phyloP scores from a whole-genome alignment of 257 asterid genomes.

The Salvia hispanica region DNA sequence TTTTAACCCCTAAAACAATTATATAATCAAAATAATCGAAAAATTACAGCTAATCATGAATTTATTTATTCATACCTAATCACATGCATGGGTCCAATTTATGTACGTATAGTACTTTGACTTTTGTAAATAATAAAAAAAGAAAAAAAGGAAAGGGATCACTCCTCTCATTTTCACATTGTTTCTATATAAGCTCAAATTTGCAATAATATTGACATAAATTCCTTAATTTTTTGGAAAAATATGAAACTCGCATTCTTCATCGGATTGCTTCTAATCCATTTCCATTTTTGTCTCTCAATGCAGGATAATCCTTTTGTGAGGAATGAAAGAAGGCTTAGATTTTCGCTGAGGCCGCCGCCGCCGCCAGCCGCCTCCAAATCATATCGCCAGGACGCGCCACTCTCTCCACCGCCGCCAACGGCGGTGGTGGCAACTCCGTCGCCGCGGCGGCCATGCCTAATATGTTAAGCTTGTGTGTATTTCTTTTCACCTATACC shows the following conservation, averaged over 20 bases:
- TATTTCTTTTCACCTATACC: no score
- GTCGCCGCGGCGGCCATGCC: no score
- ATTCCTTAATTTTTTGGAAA: neutral
- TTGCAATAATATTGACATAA: neutral
- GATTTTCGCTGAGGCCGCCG: neutral
- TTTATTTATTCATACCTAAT: no score
- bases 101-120: no score
- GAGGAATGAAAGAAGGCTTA: conserved; percentile 2
- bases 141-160: neutral
- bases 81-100: no score
- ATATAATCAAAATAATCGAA: no score
- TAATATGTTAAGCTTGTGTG: no score
- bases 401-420: neutral
- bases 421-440: no score
- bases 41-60: no score
- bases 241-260: neutral
- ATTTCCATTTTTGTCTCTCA: neutral
- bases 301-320: neutral
- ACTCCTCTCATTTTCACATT: neutral
- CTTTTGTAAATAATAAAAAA: no score
- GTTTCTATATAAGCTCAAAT: neutral
- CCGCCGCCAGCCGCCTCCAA: conserved; percentile 15
- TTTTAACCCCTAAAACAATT: no score
- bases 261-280: conserved; percentile 5
- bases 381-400: conserved; percentile 1